Base-by-base conservation (phyloP, 1,284 basidiomycete genomes). In the Ganoderma multipileum region DNA sequence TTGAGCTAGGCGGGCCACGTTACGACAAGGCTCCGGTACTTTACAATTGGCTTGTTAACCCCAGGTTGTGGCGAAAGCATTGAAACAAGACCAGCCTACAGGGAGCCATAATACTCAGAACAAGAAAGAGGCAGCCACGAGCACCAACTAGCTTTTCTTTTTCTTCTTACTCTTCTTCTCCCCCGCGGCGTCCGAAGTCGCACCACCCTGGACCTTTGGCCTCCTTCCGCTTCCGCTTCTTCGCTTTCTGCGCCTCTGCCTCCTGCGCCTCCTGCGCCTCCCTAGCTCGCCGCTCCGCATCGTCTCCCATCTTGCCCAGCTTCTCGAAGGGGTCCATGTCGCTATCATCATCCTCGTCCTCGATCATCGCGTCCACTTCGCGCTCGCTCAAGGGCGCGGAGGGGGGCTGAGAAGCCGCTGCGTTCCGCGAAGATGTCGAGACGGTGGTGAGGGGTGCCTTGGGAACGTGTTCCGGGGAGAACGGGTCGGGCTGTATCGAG, bases 401-500 rank as follows among this genome's bases (percentile, higher is more conserved):
- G 3, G 66, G 68, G 0, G 68, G 57, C 6, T n/a, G 65, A 28
- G 68, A 59, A 26, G 54, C 54, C 8, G 52, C 54, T 12, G 44
- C 60, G 16, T 52, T 39, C 11, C 54, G 50, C 4, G 42, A 44
- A 16, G 69, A 59, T 14, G 67, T 50, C 26, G 65, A 42, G 16
- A 69, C 66, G n/a, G 71, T 68, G 30, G 73, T 69, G 16, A 67
- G 63, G 6, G 79, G 58, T 3, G 78, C 69, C 33, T 78, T 77
- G 5, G 85, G 82, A 20, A 83, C 76, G 76, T 92, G 90, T 41
- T 84, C 84, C 0, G 89, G 86, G 26, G 92, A 92, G 79, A 96
- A 95, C 0, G 97, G 97, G 74, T 97, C 91, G 0, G 83, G 77
- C 68, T 98, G 92, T 70, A 99, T 86, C 1, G 97, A 98, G 12